Evolutionary conservation across 495 filamentous ascomycete species (phyloP).

Genomic region (Hamigera avellanea): DNA sequence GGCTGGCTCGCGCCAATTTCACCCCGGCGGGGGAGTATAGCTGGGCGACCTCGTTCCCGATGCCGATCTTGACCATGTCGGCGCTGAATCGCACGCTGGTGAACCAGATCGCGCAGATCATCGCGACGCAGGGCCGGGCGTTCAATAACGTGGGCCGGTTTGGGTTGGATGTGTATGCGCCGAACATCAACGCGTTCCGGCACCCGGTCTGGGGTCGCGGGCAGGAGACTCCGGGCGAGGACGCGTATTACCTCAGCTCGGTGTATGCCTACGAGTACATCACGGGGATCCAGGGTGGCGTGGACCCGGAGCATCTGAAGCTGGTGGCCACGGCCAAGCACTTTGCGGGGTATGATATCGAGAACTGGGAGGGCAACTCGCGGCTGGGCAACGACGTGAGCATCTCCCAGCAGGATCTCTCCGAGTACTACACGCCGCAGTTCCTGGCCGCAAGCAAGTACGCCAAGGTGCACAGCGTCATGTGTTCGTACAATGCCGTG

Average conservation of each 20-base stretch:
- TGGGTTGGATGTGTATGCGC: slow-evolving; percentile 53
- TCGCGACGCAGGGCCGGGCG: slow-evolving; percentile 54
- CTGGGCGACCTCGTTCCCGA: slow-evolving; percentile 52
- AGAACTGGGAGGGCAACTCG: slow-evolving; percentile 39
- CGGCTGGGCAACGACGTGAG: slow-evolving; percentile 44
- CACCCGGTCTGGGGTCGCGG: slow-evolving; percentile 52
- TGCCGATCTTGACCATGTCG: slow-evolving; percentile 47
- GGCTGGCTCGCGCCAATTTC: slow-evolving; percentile 43
- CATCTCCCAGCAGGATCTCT: slow-evolving; percentile 42
- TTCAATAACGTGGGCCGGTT: slow-evolving; percentile 49
- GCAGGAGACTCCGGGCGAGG: slow-evolving; percentile 52
- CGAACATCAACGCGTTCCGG: slow-evolving; percentile 59
- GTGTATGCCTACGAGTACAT: slow-evolving; percentile 47
- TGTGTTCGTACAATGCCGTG: slow-evolving; percentile 53
- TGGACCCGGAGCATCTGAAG: slow-evolving; percentile 32
- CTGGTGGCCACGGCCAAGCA: slow-evolving; percentile 48
- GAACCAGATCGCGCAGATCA: slow-evolving; percentile 40
- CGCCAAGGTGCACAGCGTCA: slow-evolving; percentile 43
- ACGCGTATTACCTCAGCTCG: slow-evolving; percentile 41
- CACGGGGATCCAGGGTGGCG: slow-evolving; percentile 46
- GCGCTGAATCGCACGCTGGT: slow-evolving; percentile 51
- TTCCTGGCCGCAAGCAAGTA: slow-evolving; percentile 31
- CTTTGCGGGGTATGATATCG: slow-evolving; percentile 45
- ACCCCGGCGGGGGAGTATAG: slow-evolving; percentile 35
- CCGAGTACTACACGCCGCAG: slow-evolving; percentile 37